Evolutionary conservation across 2,329 filamentous ascomycete genomes (phyloP).

Genomic region (Knufia fluminis): DNA sequence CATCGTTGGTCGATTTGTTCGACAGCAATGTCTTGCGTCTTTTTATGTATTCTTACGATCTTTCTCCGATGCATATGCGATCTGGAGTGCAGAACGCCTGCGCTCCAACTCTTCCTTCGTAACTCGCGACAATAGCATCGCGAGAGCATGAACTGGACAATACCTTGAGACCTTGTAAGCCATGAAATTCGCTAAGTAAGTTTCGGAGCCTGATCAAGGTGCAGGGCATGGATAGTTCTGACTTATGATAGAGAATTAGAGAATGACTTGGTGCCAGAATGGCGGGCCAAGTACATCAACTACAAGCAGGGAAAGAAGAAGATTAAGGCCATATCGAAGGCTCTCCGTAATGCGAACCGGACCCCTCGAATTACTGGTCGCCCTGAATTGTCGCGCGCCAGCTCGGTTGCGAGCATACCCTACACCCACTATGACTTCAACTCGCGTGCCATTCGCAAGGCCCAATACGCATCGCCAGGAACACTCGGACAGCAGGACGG

Average conservation of each 20-base stretch:
- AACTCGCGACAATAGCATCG: neutral
- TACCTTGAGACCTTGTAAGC: neutral
- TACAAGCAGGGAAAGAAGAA: slow-evolving; percentile 93
- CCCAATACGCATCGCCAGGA: neutral
- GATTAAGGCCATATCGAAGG: slow-evolving; percentile 70
- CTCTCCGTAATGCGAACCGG: slow-evolving; percentile 53
- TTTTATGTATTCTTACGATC: neutral
- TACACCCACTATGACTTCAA: slow-evolving; percentile 24
- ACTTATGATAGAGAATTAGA: slow-evolving; percentile 57
- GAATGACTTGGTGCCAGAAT: slow-evolving; percentile 83
- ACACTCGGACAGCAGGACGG: neutral
- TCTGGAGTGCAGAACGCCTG: neutral
- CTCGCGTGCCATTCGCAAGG: neutral
- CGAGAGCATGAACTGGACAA: neutral
- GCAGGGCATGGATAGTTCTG: no score
- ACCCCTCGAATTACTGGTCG: slow-evolving; percentile 30
- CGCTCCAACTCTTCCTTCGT: neutral
- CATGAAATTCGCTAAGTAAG: slow-evolving; percentile 57
- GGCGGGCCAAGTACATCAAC: slow-evolving; percentile 86
- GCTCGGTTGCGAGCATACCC: slow-evolving; percentile 13
- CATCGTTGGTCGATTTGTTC: neutral
- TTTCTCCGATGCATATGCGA: neutral
- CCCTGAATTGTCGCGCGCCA: slow-evolving; percentile 11
- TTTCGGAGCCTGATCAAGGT: no score
- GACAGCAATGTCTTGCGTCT: neutral